Percentiles rank a stretch among this genome's conserved stretches.
These are phyloP conservation scores for Penicillium sp. DNA, from an alignment of 2,329 filamentous ascomycete genomes.

Conservation along the genomic window DNA sequence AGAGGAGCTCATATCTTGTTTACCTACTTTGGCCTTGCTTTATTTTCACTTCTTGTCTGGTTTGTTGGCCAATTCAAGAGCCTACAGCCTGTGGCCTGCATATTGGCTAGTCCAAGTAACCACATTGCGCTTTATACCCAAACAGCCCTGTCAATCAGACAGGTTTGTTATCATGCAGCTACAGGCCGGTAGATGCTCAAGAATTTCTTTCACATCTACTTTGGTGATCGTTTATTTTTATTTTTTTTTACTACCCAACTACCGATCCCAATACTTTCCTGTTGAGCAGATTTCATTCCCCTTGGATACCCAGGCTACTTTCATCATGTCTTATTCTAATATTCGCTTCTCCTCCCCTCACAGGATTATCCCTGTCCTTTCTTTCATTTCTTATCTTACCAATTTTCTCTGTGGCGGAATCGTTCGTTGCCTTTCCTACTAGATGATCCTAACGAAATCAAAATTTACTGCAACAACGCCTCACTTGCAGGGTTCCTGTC, in stretches of 20 bases:
- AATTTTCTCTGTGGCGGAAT: slow-evolving; percentile 15
- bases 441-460: slow-evolving; percentile 29
- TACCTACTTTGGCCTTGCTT: too few species aligned
- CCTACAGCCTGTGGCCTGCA: too few species aligned
- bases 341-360: slow-evolving; percentile 4
- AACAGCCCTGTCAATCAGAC: too few species aligned
- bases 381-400: slow-evolving; percentile 15
- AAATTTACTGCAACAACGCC: slow-evolving; percentile 19
- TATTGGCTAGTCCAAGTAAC: too few species aligned
- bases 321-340: slow-evolving; percentile 20
- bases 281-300: slow-evolving; percentile 27
- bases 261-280: slow-evolving; percentile 6
- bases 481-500: not conserved
- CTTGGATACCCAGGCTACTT: slow-evolving; percentile 27
- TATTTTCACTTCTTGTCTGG: too few species aligned
- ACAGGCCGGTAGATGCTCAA: too few species aligned
- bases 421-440: slow-evolving; percentile 20
- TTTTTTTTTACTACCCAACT: slow-evolving; percentile 16
- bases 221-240: slow-evolving; percentile 16
- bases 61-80: too few species aligned
- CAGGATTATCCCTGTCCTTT: slow-evolving; percentile 7
- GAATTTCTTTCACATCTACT: not conserved
- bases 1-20: too few species aligned
- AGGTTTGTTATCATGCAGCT: too few species aligned
- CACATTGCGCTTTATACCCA: too few species aligned